Conservation (phyloP, 176 grass and related monocot species). For the Thinopyrum elongatum region DNA sequence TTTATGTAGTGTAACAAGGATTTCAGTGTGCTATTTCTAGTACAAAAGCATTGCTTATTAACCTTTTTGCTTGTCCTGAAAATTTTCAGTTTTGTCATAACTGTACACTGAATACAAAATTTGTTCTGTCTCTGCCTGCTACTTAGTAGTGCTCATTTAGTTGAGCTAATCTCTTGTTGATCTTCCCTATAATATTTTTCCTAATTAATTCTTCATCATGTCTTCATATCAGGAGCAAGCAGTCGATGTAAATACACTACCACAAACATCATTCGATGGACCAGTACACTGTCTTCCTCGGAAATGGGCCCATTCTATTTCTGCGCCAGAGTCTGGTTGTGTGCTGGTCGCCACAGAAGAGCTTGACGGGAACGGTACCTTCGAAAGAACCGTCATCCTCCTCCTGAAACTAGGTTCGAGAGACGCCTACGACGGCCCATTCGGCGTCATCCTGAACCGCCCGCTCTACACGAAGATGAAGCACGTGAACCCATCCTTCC, state of each 20-base stretch:
- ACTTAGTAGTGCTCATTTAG: not conserved
- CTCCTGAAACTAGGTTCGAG: slow-evolving; percentile 66
- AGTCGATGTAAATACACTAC: slow-evolving; percentile 35
- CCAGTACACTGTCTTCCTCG: slow-evolving; percentile 42
- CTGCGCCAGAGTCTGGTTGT: slow-evolving; percentile 78
- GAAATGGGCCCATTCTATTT: slow-evolving; percentile 83
- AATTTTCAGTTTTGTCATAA: not conserved
- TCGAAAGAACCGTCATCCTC: slow-evolving; percentile 77
- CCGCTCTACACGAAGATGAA: slow-evolving; percentile 81
- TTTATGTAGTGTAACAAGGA: not conserved
- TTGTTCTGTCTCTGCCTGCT: not conserved
- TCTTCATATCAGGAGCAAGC: slow-evolving; percentile 43
- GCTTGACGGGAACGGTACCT: slow-evolving; percentile 65
- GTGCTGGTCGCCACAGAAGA: slow-evolving; percentile 77
- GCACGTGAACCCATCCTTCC: slow-evolving; percentile 56
- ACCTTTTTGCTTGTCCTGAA: not conserved
- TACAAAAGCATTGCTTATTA: not conserved
- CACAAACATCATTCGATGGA: slow-evolving; percentile 22
- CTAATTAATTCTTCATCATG: slow-evolving; percentile 10
- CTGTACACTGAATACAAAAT: not conserved
- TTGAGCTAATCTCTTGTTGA: not conserved
- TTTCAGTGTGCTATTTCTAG: not conserved
- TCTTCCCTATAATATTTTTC: not conserved
- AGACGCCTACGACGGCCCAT: slow-evolving; percentile 57
- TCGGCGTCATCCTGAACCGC: slow-evolving; percentile 82